Conservation (phyloP, 2,329 filamentous ascomycete genomes). For the Cercospora sojina region DNA sequence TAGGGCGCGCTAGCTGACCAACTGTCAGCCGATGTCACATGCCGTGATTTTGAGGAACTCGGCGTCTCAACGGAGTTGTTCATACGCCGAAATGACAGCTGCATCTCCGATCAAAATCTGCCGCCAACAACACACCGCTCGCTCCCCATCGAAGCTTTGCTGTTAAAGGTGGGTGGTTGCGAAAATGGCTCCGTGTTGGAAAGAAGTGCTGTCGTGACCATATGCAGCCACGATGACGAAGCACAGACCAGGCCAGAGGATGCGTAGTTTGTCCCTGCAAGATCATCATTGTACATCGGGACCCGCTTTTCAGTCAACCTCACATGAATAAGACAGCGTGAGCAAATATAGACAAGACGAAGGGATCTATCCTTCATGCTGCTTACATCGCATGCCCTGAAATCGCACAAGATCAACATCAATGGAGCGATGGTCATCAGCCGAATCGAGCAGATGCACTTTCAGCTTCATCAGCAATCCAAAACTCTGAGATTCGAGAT, state of each 20-base stretch:
- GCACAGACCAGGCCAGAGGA: background rate
- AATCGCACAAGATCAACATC: background rate
- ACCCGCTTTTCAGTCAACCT: background rate
- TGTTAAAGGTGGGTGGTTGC: background rate
- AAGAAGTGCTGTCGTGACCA: background rate
- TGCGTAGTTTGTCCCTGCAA: background rate
- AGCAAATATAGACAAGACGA: background rate
- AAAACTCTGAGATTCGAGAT: background rate
- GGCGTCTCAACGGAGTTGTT: conserved; percentile 1
- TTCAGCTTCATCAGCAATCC: background rate
- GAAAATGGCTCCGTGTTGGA: background rate
- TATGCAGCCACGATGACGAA: background rate
- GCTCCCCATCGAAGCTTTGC: background rate
- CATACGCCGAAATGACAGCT: background rate
- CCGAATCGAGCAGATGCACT: background rate
- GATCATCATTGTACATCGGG: background rate
- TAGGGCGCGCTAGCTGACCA: background rate
- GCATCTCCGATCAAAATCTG: background rate
- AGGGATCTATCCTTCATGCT: background rate
- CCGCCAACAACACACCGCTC: background rate
- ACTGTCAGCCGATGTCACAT: background rate
- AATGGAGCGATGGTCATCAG: background rate
- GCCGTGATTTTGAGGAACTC: background rate
- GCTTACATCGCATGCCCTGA: background rate
- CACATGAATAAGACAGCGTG: background rate